These are phyloP conservation scores for Chalciporus sp. DNA, from an alignment of 1,284 basidiomycete genomes.

Conservation along the genomic window DNA sequence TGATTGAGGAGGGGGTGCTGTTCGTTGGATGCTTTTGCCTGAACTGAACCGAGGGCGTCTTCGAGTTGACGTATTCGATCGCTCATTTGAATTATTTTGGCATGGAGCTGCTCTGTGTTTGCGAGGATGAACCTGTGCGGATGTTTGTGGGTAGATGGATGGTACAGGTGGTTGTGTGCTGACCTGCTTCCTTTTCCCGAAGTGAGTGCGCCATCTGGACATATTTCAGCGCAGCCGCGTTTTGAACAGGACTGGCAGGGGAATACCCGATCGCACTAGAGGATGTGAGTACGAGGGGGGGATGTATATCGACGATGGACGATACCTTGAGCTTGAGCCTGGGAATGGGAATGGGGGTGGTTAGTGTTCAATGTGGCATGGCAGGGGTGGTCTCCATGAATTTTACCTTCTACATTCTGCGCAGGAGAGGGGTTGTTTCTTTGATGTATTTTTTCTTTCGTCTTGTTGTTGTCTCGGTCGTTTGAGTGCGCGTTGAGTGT, in stretches of 20 bases:
- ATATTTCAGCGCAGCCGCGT: constrained; percentile 67
- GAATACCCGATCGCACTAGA: constrained; percentile 59
- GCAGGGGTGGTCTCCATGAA: neutral
- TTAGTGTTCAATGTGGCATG: neutral
- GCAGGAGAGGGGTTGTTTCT: constrained; percentile 53
- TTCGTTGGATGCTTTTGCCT: constrained; percentile 35
- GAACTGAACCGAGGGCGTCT: constrained; percentile 52
- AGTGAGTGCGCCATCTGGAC: constrained; percentile 72
- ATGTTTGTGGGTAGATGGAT: constrained; percentile 6
- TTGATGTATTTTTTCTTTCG: constrained; percentile 22
- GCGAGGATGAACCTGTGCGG: constrained; percentile 64
- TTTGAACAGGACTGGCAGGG: constrained; percentile 58
- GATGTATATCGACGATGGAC: constrained; percentile 45
- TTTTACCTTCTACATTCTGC: constrained; percentile 62
- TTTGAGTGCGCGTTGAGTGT: constrained; percentile 23
- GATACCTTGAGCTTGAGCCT: constrained; percentile 54
- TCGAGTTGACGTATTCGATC: constrained; percentile 69
- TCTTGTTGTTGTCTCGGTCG: constrained; percentile 24
- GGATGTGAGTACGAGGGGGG: neutral
- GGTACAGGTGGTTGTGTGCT: neutral
- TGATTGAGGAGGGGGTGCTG: constrained; percentile 59
- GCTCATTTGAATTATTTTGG: constrained; percentile 70
- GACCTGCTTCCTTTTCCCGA: constrained; percentile 74
- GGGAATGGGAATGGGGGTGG: constrained; percentile 8
- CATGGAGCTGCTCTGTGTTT: constrained; percentile 72